These are phyloP conservation scores for Metschnikowia gelsemii DNA, from an alignment of 805 yeast species.

Conservation along the genomic window DNA sequence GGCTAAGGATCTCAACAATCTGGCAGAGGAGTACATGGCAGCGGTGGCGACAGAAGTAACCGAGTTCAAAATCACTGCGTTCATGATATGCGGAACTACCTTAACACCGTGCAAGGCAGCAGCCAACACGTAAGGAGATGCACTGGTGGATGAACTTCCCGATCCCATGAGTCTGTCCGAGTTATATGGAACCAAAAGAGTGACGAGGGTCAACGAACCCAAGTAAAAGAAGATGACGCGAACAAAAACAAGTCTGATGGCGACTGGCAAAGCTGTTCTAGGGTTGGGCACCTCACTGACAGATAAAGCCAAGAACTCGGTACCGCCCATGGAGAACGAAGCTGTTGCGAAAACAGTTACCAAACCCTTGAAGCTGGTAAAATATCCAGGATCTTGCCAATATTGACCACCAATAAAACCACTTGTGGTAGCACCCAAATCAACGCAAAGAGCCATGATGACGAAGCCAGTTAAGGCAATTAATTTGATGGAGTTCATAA, in stretches of 20 bases:
- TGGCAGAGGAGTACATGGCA: conserved; percentile 31
- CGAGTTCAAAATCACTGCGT: conserved; percentile 33
- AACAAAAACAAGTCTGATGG: conserved; percentile 42
- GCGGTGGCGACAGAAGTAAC: conserved; percentile 34
- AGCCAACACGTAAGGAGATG: conserved; percentile 32
- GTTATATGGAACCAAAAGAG: conserved; percentile 39
- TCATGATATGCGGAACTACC: conserved; percentile 32
- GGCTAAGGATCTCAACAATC: conserved; percentile 29
- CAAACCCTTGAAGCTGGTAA: conserved; percentile 41
- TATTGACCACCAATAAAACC: conserved; percentile 42
- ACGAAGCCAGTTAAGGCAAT: conserved; percentile 41
- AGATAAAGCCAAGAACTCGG: conserved; percentile 41
- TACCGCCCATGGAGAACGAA: conserved; percentile 41
- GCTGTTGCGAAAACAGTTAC: conserved; percentile 41
- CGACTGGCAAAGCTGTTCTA: conserved; percentile 38
- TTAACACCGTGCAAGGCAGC: conserved; percentile 29
- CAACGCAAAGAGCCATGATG: conserved; percentile 40
- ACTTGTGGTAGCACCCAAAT: conserved; percentile 32
- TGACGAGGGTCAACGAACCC: conserved; percentile 40
- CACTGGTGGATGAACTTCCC: conserved; percentile 29
- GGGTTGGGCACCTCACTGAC: conserved; percentile 43
- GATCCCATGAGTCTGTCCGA: conserved; percentile 37
- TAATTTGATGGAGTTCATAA: conserved; percentile 38
- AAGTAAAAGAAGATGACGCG: conserved; percentile 39
- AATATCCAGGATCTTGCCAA: conserved; percentile 42